These are phyloP conservation scores for Euphrasia arctica DNA, from an alignment of 305 asterid species.

Conservation along the genomic window DNA sequence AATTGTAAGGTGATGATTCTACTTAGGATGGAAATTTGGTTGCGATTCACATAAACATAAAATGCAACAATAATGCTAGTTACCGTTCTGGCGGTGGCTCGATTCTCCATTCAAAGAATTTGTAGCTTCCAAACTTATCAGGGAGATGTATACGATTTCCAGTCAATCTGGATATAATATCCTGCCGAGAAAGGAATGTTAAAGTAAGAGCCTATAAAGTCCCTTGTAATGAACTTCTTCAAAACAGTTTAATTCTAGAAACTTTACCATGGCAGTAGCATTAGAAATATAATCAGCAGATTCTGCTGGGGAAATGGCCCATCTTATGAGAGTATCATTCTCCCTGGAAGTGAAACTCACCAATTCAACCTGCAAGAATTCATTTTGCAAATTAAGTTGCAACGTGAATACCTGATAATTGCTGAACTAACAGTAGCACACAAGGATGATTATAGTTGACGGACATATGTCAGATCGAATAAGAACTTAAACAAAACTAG, in stretches of 20 bases:
- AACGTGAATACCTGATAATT: slow-evolving; percentile 7
- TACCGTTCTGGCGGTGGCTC: slow-evolving; percentile 61
- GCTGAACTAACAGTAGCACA: slow-evolving; percentile 11
- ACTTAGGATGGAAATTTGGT: background rate
- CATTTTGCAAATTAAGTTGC: slow-evolving; percentile 25
- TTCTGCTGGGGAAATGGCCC: slow-evolving; percentile 68
- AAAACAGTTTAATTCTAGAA: slow-evolving; percentile 21
- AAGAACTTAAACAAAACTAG: slow-evolving; percentile 14
- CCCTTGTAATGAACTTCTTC: slow-evolving; percentile 23
- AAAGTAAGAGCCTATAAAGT: slow-evolving; percentile 13
- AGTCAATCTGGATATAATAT: slow-evolving; percentile 53
- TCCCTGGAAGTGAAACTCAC: slow-evolving; percentile 56
- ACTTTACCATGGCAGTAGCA: slow-evolving; percentile 64
- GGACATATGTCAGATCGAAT: slow-evolving; percentile 12
- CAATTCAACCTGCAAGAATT: slow-evolving; percentile 61
- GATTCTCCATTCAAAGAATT: slow-evolving; percentile 47
- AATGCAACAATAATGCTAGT: slow-evolving; percentile 14
- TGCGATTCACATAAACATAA: slow-evolving; percentile 22
- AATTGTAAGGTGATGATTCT: slow-evolving; percentile 12
- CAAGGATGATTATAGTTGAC: slow-evolving; percentile 20
- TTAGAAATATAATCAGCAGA: slow-evolving; percentile 55
- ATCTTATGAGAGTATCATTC: slow-evolving; percentile 63
- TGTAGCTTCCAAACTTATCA: slow-evolving; percentile 64
- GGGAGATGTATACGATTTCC: slow-evolving; percentile 51
- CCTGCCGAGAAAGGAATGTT: slow-evolving; percentile 37